A percentile compares a stretch with the other conserved stretches of the same genome.
These are phyloP conservation scores for Taphrina flavorubra DNA, from an alignment of 1,139 yeast species.

Conservation along the genomic window DNA sequence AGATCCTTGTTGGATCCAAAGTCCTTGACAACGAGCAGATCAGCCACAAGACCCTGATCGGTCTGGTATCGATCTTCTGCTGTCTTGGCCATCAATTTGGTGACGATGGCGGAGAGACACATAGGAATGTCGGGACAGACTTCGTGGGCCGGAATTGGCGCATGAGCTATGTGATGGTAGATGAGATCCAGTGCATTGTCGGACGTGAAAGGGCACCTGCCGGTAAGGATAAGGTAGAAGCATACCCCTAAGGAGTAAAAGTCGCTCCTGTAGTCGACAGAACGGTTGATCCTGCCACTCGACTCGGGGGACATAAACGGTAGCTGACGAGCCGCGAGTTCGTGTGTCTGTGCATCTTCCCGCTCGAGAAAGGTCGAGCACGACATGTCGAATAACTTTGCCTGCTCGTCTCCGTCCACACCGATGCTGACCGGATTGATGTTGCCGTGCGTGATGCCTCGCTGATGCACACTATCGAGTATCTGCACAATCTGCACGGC, in stretches of 20 bases:
- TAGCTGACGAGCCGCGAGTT: constrained; percentile 11
- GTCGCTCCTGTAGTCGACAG: constrained; percentile 39
- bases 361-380: constrained; percentile 29
- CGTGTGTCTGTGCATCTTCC: constrained; percentile 34
- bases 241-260: constrained; percentile 38
- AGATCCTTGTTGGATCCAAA: background rate
- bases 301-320: constrained; percentile 40
- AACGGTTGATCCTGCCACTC: constrained; percentile 36
- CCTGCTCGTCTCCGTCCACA: constrained; percentile 4
- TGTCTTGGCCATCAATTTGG: constrained; percentile 36
- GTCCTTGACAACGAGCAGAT: constrained; percentile 14
- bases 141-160: constrained; percentile 14
- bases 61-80: constrained; percentile 40
- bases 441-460: constrained; percentile 33
- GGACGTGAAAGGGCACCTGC: constrained; percentile 33
- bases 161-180: constrained; percentile 37
- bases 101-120: constrained; percentile 20
- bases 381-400: constrained; percentile 20
- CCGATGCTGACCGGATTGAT: constrained; percentile 32
- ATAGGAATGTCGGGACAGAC: constrained; percentile 16
- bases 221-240: constrained; percentile 35
- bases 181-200: constrained; percentile 31
- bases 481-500: constrained; percentile 29
- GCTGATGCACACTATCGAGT: constrained; percentile 17
- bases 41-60: constrained; percentile 27